Evolutionary conservation across 306 rosid species (phyloP).

Genomic region (Prunus mongolica): DNA sequence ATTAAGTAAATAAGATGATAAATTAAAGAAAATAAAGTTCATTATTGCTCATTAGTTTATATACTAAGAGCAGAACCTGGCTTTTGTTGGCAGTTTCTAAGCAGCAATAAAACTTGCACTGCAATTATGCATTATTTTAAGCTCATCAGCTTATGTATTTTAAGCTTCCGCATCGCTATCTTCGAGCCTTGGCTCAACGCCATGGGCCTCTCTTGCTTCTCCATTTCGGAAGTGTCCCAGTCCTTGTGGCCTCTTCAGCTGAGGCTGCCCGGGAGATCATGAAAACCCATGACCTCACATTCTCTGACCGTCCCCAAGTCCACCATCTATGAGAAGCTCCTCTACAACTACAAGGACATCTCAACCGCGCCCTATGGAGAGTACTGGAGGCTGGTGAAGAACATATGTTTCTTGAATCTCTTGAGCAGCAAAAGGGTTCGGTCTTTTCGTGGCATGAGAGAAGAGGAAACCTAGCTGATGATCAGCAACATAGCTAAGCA

Average conservation of each 20-base stretch:
- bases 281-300: constrained; percentile 36
- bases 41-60: no score
- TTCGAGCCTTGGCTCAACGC: constrained; percentile 24
- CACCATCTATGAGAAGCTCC: constrained; percentile 4
- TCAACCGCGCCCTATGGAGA: constrained; percentile 32
- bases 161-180: constrained; percentile 28
- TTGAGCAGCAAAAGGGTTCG: constrained; percentile 34
- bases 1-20: no score
- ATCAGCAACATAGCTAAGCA: constrained; percentile 21
- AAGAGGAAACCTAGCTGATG: constrained; percentile 21
- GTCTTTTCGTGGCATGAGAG: constrained; percentile 24
- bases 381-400: constrained; percentile 40
- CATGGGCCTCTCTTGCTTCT: constrained; percentile 52
- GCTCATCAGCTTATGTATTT: no score
- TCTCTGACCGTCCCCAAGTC: constrained; percentile 14
- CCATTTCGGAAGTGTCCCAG: constrained; percentile 32
- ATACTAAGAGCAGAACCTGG: no score
- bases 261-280: constrained; percentile 38
- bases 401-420: constrained; percentile 18
- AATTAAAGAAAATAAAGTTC: no score
- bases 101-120: no score
- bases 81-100: no score
- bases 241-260: constrained; percentile 36
- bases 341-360: constrained; percentile 34
- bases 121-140: no score